Base-by-base conservation (phyloP, 331 rosid species). In the Quercus tomentella region DNA sequence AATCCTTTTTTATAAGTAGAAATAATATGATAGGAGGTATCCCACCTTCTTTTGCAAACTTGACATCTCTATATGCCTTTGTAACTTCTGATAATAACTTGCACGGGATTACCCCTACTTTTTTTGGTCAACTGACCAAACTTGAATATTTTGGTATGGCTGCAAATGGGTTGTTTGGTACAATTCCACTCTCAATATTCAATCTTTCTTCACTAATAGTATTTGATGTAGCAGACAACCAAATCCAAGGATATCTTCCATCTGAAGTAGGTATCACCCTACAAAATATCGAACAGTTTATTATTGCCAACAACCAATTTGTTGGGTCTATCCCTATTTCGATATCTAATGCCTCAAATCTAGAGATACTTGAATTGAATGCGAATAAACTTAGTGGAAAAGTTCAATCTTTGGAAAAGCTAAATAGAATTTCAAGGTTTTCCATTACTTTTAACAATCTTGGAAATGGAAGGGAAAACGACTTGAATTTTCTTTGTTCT, bases 371-470 rank as follows among this genome's bases (percentile, higher is more conserved):
- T 45, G 49, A 33, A 23, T 62, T 85, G 14, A 28, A 25, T 6
- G 5, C 15, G 0, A 81, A 85, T 70, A 73, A 49, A 31, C 35
- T 78, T 5, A 15, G 7, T 20, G 88, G 85, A 1, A 54, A 17
- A 30, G 4, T 75, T n/a, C 81, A 65, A 3, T 56, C 62, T 56
- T 8, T 56, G 23, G 62, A n/a, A 1, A n/a, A 20, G 62, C 26
- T 56, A 3, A 6, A 80, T 18, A 41, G 43, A 56, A n/a, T 56
- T n/a, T 41, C 45, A 10, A 0, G 0, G 1, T 9, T n/a, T 56
- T 7, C 11, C 0, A 56, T 56, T 56, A 0, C 10, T 4, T 0
- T 10, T 1, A 56, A 56, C 12, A n/a, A 20, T 4, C 72, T 82
- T 26, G 82, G 82, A 72, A 66, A 31, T 31, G 77, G 76, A 14